phyloP scores from a whole-genome alignment of 2,329 filamentous ascomycete species.

The Beauveria brongniartii region DNA sequence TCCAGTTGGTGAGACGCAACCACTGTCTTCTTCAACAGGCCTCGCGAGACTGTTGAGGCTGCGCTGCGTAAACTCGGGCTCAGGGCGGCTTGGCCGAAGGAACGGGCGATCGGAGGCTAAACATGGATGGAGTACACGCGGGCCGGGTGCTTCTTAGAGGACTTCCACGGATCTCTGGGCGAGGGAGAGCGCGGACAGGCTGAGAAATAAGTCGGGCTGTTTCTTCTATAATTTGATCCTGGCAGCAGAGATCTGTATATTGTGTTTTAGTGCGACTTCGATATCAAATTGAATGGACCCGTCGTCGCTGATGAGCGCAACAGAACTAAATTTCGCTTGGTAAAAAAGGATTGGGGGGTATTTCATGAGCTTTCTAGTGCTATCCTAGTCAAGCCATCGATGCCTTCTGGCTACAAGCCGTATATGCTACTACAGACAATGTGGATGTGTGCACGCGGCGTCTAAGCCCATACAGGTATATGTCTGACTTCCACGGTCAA shows the following conservation, averaged over 20 bases:
- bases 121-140: neutral
- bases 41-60: neutral
- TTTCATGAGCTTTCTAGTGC: neutral
- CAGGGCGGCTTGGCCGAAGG: neutral
- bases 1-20: neutral
- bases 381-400: conserved; percentile 4
- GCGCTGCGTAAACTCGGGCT: neutral
- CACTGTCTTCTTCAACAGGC: neutral
- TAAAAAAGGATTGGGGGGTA: neutral
- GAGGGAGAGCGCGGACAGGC: neutral
- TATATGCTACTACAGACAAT: neutral
- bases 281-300: neutral
- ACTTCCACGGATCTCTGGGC: neutral
- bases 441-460: neutral
- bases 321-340: neutral
- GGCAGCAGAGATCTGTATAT: no score
- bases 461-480: neutral
- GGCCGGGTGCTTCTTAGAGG: neutral
- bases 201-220: no score
- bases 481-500: neutral
- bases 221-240: no score
- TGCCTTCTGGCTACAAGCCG: neutral
- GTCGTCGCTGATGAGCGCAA: neutral
- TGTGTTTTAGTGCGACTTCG: no score
- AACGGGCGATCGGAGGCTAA: neutral